Base-by-base conservation (phyloP, 345 rosid species). In the Citrus maxima region DNA sequence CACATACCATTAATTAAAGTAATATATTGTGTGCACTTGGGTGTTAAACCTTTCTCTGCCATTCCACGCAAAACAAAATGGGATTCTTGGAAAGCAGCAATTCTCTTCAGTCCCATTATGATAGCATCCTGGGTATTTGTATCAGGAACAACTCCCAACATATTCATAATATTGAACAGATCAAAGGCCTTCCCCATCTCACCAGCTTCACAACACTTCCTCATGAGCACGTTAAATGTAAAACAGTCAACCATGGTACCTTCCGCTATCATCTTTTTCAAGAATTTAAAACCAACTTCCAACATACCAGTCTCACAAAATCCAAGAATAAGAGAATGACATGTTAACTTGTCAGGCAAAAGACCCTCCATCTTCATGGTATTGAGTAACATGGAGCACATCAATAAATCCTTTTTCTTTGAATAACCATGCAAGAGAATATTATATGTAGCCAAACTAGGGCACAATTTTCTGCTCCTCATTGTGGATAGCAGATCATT, bases 341-440 rank as follows among this genome's bases (percentile, higher is more conserved):
- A 89, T 18, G 97, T 90, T 67, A 86, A 80, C 27, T 83, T 88
- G 85, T 91, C 93, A 59, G 95, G 95, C 69, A 71, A 72, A 78
- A 87, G n/a, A 73, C 92, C 90, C 49, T 38, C 67, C 79, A 32
- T 69, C 34, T 71, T 79, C 89, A 93, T 89, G 77, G 78, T 66
- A 72, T 84, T 91, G 80, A 85, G 88, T 34, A 92, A 61, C 72
- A 55, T 56, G 71, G 88, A 88, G 85, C 85, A 90, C 67, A 79
- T 80, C 24, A 62, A 74, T 32, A 93, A 62, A 77, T 92, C 86
- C 58, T 84, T 87, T 83, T 83, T 86, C 87, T 89, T 93, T 58
- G 95, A 85, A 83, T 86, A 89, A 32, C 93, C 93, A 74, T 93
- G 98, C 84, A 95, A 83, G 55, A 95, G 90, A 82, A 90, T 90